Evolutionary conservation across 805 yeast genomes (phyloP).

Genomic region (Starmerella sirachaensis): DNA sequence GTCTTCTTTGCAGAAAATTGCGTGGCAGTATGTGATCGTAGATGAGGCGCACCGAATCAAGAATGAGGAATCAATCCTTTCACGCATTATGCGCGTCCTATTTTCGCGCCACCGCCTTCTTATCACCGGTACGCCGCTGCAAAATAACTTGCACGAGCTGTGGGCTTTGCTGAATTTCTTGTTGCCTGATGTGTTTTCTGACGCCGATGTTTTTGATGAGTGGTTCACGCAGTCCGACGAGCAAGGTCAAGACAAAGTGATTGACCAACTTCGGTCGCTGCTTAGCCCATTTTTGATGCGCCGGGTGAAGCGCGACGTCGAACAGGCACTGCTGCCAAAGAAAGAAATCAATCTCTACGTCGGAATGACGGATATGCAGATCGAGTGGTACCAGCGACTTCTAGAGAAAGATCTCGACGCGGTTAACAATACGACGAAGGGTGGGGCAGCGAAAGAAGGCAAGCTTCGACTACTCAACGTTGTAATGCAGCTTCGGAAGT

Average conservation of each 20-base stretch:
- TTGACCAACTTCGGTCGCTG: constrained; percentile 79
- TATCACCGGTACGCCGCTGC: constrained; percentile 93
- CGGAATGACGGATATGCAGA: constrained; percentile 96
- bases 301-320: constrained; percentile 87
- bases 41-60: constrained; percentile 97
- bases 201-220: constrained; percentile 77
- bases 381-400: constrained; percentile 76
- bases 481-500: constrained; percentile 92
- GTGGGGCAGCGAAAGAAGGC: constrained; percentile 39
- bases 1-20: constrained; percentile 58
- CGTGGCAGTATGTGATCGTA: constrained; percentile 87
- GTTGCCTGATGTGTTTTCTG: constrained; percentile 90
- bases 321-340: constrained; percentile 78
- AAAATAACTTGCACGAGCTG: constrained; percentile 85
- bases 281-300: constrained; percentile 77
- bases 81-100: constrained; percentile 81
- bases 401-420: constrained; percentile 91
- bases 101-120: constrained; percentile 73
- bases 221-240: constrained; percentile 45
- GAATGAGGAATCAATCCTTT: constrained; percentile 80
- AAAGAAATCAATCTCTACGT: constrained; percentile 80
- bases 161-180: constrained; percentile 91
- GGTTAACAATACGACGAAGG: constrained; percentile 76
- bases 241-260: constrained; percentile 55
- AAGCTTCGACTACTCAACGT: constrained; percentile 82